These are phyloP conservation scores for Poteriospumella lacustris DNA, from an alignment of 108 stramenopile genomes.

Conservation along the genomic window DNA sequence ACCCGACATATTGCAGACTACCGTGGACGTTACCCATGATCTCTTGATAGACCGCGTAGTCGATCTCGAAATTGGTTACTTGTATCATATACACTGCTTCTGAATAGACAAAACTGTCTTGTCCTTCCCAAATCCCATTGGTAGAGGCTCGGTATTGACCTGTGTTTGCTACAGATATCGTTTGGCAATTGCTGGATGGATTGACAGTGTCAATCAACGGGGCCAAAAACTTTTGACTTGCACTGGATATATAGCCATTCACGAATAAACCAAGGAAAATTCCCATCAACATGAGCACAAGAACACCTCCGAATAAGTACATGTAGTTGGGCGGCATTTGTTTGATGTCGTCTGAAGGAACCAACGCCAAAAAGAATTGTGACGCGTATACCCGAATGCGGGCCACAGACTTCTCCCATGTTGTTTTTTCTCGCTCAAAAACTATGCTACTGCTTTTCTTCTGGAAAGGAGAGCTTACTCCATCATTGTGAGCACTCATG, in stretches of 20 bases:
- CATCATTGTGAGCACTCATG: too few relatives aligned
- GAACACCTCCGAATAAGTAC: neutral
- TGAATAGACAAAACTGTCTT: neutral
- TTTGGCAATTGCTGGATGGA: neutral
- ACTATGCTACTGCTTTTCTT: too few relatives aligned
- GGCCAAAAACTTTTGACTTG: neutral
- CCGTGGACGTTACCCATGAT: neutral
- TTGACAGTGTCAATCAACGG: neutral
- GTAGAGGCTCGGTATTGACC: neutral
- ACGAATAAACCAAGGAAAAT: neutral
- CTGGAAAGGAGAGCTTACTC: too few relatives aligned
- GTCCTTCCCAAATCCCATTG: neutral
- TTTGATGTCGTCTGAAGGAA: neutral
- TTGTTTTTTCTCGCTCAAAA: too few relatives aligned
- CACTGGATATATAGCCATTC: neutral
- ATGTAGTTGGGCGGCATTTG: neutral
- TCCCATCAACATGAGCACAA: neutral
- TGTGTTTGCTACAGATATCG: neutral
- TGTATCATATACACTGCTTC: neutral
- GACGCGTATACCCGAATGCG: too few relatives aligned
- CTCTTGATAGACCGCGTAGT: neutral
- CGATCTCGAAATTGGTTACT: neutral
- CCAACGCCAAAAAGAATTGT: too few relatives aligned
- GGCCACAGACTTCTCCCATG: too few relatives aligned
- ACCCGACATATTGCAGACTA: neutral